Evolutionary conservation across 768 basidiomycete species (phyloP).

Genomic region (Lyophyllum semitale): DNA sequence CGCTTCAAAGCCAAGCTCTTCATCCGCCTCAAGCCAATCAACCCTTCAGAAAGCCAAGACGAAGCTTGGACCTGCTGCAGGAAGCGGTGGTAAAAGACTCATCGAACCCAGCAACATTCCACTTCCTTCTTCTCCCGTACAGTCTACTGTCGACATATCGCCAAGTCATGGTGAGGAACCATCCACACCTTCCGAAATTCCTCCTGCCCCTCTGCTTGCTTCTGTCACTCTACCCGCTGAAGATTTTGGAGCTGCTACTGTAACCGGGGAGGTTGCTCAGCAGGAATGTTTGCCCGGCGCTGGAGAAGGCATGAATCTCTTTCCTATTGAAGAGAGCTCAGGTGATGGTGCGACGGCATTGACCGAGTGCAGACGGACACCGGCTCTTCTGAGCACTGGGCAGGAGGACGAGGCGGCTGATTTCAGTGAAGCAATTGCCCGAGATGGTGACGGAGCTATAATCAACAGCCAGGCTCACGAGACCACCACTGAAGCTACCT

Average conservation of each 20-base stretch:
- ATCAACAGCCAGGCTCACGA: neutral
- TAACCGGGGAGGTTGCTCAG: neutral
- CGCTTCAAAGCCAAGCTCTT: conserved; percentile 19
- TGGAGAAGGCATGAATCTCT: neutral
- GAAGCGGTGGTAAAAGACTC: conserved; percentile 14
- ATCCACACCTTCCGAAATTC: neutral
- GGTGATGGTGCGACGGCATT: neutral
- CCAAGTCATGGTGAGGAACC: neutral
- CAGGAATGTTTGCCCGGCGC: neutral
- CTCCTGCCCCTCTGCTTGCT: neutral
- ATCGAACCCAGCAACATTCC: conserved; percentile 34
- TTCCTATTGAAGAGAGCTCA: neutral
- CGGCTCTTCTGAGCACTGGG: neutral
- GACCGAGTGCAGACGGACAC: neutral
- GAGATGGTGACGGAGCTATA: neutral
- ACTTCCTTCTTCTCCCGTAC: conserved; percentile 37
- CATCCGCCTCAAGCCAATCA: conserved; percentile 1
- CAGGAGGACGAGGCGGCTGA: neutral
- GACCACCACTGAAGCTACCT: neutral
- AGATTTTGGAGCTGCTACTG: neutral
- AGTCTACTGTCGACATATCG: neutral
- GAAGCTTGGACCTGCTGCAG: conserved; percentile 3
- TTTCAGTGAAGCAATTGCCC: neutral
- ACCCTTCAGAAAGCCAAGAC: neutral
- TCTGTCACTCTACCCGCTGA: neutral